Conservation (phyloP, 2,329 filamentous ascomycete genomes). For the Colletotrichum cordylinicola region DNA sequence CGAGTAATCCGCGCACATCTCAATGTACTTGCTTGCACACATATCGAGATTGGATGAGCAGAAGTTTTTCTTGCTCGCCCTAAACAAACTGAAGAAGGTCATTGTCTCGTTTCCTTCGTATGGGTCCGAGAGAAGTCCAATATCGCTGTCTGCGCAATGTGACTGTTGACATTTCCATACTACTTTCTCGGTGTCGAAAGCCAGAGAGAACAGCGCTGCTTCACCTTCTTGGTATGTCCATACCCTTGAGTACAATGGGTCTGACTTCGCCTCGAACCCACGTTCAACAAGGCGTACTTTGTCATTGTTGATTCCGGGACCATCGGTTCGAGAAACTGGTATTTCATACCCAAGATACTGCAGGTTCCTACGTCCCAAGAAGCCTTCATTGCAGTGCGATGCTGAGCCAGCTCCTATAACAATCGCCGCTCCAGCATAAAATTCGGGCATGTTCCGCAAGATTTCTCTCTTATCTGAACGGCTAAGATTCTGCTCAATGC, state of each 20-base stretch:
- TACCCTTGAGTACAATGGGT: not conserved
- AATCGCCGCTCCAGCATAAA: not conserved
- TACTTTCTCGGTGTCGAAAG: not conserved
- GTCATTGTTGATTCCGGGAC: accelerated
- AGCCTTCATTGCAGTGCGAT: not conserved
- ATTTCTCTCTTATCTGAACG: accelerated
- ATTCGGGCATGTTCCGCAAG: not conserved
- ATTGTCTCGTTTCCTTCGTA: not conserved
- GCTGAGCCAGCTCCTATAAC: not conserved
- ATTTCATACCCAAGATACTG: accelerated
- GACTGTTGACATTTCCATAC: not conserved
- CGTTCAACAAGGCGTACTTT: not conserved
- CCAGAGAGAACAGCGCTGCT: not conserved
- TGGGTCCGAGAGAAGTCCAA: not conserved
- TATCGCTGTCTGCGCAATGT: not conserved
- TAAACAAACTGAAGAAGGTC: accelerated
- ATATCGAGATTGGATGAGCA: not conserved
- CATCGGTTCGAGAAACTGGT: accelerated
- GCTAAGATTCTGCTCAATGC: not conserved
- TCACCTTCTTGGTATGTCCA: not conserved
- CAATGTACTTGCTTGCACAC: not conserved
- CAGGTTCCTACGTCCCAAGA: not conserved
- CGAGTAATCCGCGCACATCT: not conserved
- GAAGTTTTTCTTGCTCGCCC: not conserved
- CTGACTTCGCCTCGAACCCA: accelerated